Base-by-base conservation (phyloP, 75 land plant species). In the Pinus albicaulis region DNA sequence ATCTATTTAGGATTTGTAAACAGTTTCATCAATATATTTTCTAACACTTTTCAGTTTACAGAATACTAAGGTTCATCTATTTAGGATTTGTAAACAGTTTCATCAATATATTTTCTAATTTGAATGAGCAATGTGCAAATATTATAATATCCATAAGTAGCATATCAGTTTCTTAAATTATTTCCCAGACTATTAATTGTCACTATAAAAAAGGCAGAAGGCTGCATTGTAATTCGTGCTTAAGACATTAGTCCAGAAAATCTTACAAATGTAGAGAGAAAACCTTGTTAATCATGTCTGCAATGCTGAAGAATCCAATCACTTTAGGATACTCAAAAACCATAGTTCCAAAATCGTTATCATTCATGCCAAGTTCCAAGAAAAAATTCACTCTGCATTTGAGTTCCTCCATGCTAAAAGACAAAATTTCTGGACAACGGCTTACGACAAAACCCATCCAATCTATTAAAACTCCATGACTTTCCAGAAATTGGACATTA, bases 261-360 rank as follows among this genome's bases (percentile, higher is more conserved):
- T 52, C 57, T 53, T 75, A 59, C 76, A 75, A 44, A 66, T 66
- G 44, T 62, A 59, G 73, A 75, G 70, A 73, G 34, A 57, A 73
- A 74, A 96, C 99, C 98, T 96, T 96, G 61, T 77, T 71, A 48
- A 86, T 84, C 95, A 96, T 94, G 59, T 90, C 95, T 74, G 88
- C 85, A 55, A 94, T 0, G 57, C 86, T 78, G 70, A 92, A 86
- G 58, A 59, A 83, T 23, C 98, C 99, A 79, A 96, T 84, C 20
- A 79, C 87, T 74, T 80, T 89, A 12, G 99, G 99, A 82, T 85
- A 96, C 73, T 94, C 94, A 82, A 85, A 96, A 53, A 92, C 88
- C 98, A 96, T 92, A 11, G 93, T 91, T 23, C 99, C 99, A 79
- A 96, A 94, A 61, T 92, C 89, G 11, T 89, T 86, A 55, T 77